Conservation (phyloP, 805 yeast species). For the Cyberlindnera subsufficiens region DNA sequence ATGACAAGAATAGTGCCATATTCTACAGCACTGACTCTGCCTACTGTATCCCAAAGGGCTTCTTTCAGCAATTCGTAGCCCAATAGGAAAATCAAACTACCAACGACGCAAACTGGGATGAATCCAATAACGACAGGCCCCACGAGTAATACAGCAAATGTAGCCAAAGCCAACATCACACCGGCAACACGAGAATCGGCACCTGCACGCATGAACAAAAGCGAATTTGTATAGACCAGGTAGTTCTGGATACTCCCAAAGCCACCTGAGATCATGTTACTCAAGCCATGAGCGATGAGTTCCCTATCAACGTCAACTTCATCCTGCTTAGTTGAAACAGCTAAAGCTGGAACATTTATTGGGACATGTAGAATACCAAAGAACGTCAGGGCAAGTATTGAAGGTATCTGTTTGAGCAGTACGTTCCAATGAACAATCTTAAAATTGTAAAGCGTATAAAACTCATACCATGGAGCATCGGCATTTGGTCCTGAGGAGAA, state of each 20-base stretch:
- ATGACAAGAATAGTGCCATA: conserved; percentile 79
- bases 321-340: conserved; percentile 83
- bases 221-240: conserved; percentile 89
- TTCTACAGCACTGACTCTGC: conserved; percentile 69
- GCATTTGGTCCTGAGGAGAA: conserved; percentile 36
- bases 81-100: conserved; percentile 79
- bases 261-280: conserved; percentile 79
- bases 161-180: conserved; percentile 77
- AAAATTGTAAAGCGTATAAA: conserved; percentile 70
- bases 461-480: conserved; percentile 84
- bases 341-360: conserved; percentile 94
- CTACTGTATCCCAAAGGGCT: conserved; percentile 79
- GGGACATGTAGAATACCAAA: conserved; percentile 97
- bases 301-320: conserved; percentile 85
- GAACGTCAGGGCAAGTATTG: conserved; percentile 93
- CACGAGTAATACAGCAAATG: conserved; percentile 71
- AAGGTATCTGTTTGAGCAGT: conserved; percentile 67
- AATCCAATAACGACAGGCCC: conserved; percentile 93
- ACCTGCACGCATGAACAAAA: conserved; percentile 88
- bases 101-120: conserved; percentile 95
- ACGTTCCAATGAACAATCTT: conserved; percentile 68
- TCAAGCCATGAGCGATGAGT: conserved; percentile 89
- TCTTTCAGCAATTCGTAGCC: conserved; percentile 90
- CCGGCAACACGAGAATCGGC: conserved; percentile 90
- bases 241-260: conserved; percentile 91